These are phyloP conservation scores for Phylloboletellus chloephorus DNA, from an alignment of 1,284 basidiomycete genomes.

Conservation along the genomic window DNA sequence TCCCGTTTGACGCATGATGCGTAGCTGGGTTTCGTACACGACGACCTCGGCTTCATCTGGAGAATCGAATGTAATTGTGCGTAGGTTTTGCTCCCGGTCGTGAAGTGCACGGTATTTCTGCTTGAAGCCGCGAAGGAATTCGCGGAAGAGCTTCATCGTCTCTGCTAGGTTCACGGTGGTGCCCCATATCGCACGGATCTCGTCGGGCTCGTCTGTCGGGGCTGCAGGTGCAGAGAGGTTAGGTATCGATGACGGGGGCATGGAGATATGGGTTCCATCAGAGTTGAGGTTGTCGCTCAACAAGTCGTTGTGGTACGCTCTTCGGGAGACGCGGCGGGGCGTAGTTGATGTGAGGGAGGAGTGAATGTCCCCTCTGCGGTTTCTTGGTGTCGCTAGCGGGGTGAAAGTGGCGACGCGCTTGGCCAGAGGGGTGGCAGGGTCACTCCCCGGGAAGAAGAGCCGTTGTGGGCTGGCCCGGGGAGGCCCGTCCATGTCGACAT, in stretches of 20 bases:
- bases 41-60: constrained; percentile 66
- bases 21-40: constrained; percentile 80
- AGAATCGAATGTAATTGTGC: constrained; percentile 49
- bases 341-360: constrained; percentile 25
- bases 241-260: constrained; percentile 61
- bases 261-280: constrained; percentile 50
- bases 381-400: constrained; percentile 23
- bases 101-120: constrained; percentile 83
- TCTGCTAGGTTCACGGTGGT: constrained; percentile 89
- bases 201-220: constrained; percentile 66
- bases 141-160: constrained; percentile 86
- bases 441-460: constrained; percentile 29
- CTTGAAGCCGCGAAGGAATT: constrained; percentile 90
- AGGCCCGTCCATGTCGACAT: constrained; percentile 51
- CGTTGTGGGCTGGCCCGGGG: constrained; percentile 18
- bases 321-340: constrained; percentile 19
- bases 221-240: constrained; percentile 58
- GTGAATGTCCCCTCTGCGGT: constrained; percentile 26
- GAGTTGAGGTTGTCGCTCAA: constrained; percentile 41
- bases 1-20: constrained; percentile 84
- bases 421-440: constrained; percentile 49
- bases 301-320: constrained; percentile 22
- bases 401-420: constrained; percentile 38
- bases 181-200: constrained; percentile 93
- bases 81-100: constrained; percentile 59